phyloP scores from a whole-genome alignment of 495 filamentous ascomycete species.

The Aspergillus nanangensis region DNA sequence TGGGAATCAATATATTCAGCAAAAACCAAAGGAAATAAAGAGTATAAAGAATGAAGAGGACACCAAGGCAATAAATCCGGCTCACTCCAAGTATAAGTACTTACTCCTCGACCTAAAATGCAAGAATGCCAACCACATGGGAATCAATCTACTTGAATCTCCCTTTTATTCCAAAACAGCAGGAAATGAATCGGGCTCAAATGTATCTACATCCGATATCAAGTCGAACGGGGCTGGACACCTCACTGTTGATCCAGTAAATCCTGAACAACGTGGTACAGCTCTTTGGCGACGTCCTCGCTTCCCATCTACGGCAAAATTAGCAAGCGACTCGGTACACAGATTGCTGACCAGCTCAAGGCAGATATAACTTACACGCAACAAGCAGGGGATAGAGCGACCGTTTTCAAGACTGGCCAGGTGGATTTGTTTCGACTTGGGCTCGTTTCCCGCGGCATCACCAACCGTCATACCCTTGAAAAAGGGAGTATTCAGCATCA shows the following conservation, averaged over 20 bases:
- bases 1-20: too few relatives aligned
- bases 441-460: constrained; percentile 46
- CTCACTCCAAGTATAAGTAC: neutral
- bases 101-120: too few relatives aligned
- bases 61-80: neutral
- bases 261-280: constrained; percentile 34
- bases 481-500: constrained; percentile 79
- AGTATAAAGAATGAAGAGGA: neutral
- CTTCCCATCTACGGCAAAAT: constrained; percentile 34
- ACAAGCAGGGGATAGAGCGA: constrained; percentile 54
- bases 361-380: constrained; percentile 57
- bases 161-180: too few relatives aligned
- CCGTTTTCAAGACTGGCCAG: constrained; percentile 60
- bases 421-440: constrained; percentile 51
- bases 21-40: neutral
- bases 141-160: too few relatives aligned
- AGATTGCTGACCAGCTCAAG: neutral
- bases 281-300: constrained; percentile 33
- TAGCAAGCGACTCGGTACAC: neutral
- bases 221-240: neutral
- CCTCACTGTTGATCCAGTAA: constrained; percentile 27
- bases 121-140: too few relatives aligned
- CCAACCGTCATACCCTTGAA: constrained; percentile 69
- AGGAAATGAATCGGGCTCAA: neutral
- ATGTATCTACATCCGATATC: neutral